Base-by-base conservation (phyloP, 495 filamentous ascomycete species). In the Penicillium arizonense region DNA sequence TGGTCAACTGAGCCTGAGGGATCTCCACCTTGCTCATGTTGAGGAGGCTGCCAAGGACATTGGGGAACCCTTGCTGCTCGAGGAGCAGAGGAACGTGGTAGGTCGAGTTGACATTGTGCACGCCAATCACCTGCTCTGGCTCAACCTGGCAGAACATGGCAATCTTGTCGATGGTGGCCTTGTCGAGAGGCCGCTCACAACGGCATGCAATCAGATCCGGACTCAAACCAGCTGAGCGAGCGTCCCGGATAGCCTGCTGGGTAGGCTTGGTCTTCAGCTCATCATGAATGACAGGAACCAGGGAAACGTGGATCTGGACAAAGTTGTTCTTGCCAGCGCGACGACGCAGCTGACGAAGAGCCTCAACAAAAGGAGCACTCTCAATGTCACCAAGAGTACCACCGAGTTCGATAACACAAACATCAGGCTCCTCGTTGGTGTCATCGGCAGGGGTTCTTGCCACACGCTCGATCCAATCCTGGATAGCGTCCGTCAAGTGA, bases 241-340 rank as follows among this genome's bases (percentile, higher is more conserved):
- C 86, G 55, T 88, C 82, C 57, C 84, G 86, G 67, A 96, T 91
- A 33, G 94, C 90, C 55, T 87, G 80, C 67, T 97, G 94, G 0
- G 94, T 97, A 1, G 94, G 94, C 71, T 98, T 98, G 12, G 91
- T 97, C 84, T 97, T 98, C 72, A 94, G 83, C 74, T 97, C 94
- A 20, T 52, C 58, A 10, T 55, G 54, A 30, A 85, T 64, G 34
- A 64, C 59, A 4, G 65, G 65, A 70, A 63, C 61, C 13, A 52
- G 50, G 20, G 55, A 65, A 43, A 61, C 56, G 36, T 62, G 64
- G 82, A 90, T 96, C 67, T 89, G 85, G 56, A 90, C 62, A 69
- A 97, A 96, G 71, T 96, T 94, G 58, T 81, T 75, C 65, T 84
- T 87, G 50, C 88, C 90, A 43, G 80, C 85, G 39, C 83, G 78